These are phyloP conservation scores for Oldenlandia corymbosa DNA, from an alignment of 257 asterid species.

Conservation along the genomic window DNA sequence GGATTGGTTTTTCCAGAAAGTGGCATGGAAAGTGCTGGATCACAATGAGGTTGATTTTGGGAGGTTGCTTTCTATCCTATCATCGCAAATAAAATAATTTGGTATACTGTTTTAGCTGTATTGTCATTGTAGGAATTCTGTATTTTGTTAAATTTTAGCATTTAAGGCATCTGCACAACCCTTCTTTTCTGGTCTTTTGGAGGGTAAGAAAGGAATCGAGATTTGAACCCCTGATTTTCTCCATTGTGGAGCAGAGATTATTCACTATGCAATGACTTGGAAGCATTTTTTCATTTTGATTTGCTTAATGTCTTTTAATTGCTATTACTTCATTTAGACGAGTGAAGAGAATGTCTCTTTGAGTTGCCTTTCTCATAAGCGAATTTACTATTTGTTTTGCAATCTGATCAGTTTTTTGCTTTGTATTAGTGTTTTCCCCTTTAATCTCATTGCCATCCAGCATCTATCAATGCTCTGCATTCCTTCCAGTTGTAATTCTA, in stretches of 20 bases:
- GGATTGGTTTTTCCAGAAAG: slow-evolving; percentile 30
- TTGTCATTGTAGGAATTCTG: not conserved
- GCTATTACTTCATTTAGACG: too few species aligned
- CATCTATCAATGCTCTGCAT: not conserved
- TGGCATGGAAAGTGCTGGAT: slow-evolving; percentile 44
- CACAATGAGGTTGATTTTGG: slow-evolving; percentile 46
- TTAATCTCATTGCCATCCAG: not conserved
- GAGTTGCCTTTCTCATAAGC: not conserved
- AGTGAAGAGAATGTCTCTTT: too few species aligned
- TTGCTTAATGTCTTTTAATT: not conserved
- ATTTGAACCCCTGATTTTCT: not conserved
- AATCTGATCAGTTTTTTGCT: not conserved
- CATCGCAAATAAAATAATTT: not conserved
- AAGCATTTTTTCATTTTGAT: not conserved
- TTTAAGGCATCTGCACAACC: slow-evolving; percentile 3
- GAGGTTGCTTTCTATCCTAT: slow-evolving; percentile 36
- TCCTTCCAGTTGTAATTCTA: not conserved
- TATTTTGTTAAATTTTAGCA: not conserved
- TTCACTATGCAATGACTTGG: not conserved
- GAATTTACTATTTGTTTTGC: too few species aligned
- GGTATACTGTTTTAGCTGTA: not conserved
- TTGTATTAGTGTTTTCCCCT: not conserved
- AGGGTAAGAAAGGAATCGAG: not conserved
- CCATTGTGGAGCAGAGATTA: not conserved
- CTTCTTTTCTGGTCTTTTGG: not conserved